These are phyloP conservation scores for Aspergillus cejpii DNA, from an alignment of 2,329 filamentous ascomycete genomes.

Conservation along the genomic window DNA sequence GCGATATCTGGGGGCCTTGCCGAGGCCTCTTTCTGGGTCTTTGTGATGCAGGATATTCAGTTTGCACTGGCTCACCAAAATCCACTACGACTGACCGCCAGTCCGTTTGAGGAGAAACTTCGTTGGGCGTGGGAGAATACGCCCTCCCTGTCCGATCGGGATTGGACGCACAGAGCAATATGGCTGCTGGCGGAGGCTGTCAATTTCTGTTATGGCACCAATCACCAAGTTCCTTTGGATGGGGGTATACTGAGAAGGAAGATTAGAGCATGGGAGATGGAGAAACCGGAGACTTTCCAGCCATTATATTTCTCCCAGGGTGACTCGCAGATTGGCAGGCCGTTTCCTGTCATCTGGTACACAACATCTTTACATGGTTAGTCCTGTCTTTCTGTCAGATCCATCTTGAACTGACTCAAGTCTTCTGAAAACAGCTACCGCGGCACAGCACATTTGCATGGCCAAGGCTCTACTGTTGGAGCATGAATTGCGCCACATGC, in stretches of 20 bases:
- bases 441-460: slow-evolving; percentile 31
- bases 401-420: neutral
- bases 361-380: slow-evolving; percentile 30
- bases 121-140: slow-evolving; percentile 24
- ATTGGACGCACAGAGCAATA: slow-evolving; percentile 30
- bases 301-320: slow-evolving; percentile 28
- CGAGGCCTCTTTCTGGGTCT: slow-evolving; percentile 33
- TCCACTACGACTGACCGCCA: slow-evolving; percentile 27
- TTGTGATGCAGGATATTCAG: slow-evolving; percentile 34
- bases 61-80: slow-evolving; percentile 30
- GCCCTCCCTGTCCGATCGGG: slow-evolving; percentile 23
- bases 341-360: slow-evolving; percentile 31
- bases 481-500: slow-evolving; percentile 17
- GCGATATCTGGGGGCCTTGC: slow-evolving; percentile 29
- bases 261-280: slow-evolving; percentile 26
- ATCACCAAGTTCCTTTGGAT: slow-evolving; percentile 14
- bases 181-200: slow-evolving; percentile 32
- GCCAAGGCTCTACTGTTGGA: slow-evolving; percentile 27
- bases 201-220: slow-evolving; percentile 28
- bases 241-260: slow-evolving; percentile 20
- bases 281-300: slow-evolving; percentile 24
- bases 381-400: neutral
- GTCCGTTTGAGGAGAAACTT: slow-evolving; percentile 28
- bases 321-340: slow-evolving; percentile 22
- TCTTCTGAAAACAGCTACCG: slow-evolving; percentile 20